Evolutionary conservation across 83 land plant genomes (phyloP), one percentile per base, ranked within the genome.

Genomic region (Isoetes engelmannii): DNA sequence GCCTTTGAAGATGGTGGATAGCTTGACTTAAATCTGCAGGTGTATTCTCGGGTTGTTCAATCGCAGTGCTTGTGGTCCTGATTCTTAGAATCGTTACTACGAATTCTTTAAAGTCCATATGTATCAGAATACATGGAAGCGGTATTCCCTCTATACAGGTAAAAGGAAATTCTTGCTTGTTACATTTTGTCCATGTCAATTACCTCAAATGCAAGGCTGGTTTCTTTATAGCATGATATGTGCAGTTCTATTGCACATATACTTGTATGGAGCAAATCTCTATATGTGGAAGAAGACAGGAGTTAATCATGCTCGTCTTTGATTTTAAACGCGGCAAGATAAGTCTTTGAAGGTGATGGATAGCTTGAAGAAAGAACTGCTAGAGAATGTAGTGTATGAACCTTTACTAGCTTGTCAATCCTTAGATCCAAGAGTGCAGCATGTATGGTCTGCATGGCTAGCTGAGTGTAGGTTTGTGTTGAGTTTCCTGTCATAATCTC

Each of bases 261-360:
- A 84, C 72, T 66, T 87, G 28, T 92, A 89, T 70, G 97, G 91
- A 5, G 83, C 85, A 83, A 92, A 92, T 77, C 80, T 92, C 46
- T 78, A 91, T 61, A 50, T 79, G 59, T 92, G 97, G 96, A 74
- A 84, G 69, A 83, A 74, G 61, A 69, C 81, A 0, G 74, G 91
- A 5, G 85, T 92, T 51, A 92, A 92, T 67, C 80, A 89, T 67
- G 69, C 82, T 65, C 89, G 89, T 92, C 70, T 86, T 92, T 50
- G 92, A 83, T 69, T 72, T 92, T 60, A 28, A 72, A 0, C 87
- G 84, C 2, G 82, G 82, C 4, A 81, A 77, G 45, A 89, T 87
- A 81, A 18, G 78, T 5, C 19, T 61, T 77, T 0, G 76, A 46
- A 7, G 83, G 73, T 5, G 82, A 74, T 45, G 82, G 82, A 49